A percentile compares a stretch with the other conserved stretches of the same genome.
These are phyloP conservation scores for Gnetum montanum DNA, from an alignment of 75 land plant genomes.

Conservation along the genomic window DNA sequence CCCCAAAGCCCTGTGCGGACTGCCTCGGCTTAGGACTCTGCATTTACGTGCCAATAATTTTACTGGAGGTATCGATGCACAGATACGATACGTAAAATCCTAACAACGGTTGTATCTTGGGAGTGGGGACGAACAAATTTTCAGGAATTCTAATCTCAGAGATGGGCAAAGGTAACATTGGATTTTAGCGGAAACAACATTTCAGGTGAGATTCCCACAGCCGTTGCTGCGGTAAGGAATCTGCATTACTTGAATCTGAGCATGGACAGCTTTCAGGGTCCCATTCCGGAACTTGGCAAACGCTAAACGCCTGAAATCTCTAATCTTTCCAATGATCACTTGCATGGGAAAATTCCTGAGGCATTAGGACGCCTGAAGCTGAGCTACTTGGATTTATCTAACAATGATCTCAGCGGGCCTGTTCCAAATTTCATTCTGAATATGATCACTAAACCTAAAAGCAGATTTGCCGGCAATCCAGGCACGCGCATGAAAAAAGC, in stretches of 20 bases:
- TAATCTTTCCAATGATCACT: slow-evolving; percentile 55
- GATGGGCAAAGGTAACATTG: slow-evolving; percentile 40
- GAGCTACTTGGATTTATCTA: slow-evolving; percentile 51
- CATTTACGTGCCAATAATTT: slow-evolving; percentile 47
- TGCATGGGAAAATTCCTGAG: slow-evolving; percentile 57
- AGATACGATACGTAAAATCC: slow-evolving; percentile 48
- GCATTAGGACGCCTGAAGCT: slow-evolving; percentile 35
- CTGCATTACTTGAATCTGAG: slow-evolving; percentile 36
- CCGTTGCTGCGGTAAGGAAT: slow-evolving; percentile 27
- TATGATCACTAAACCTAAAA: slow-evolving; percentile 17
- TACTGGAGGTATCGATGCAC: slow-evolving; percentile 31
- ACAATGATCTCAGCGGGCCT: slow-evolving; percentile 54
- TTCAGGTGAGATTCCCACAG: slow-evolving; percentile 51
- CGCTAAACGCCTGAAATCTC: slow-evolving; percentile 46
- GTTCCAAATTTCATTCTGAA: slow-evolving; percentile 41
- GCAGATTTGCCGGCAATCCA: slow-evolving; percentile 59
- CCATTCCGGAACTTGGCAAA: slow-evolving; percentile 57
- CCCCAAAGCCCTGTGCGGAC: slow-evolving; percentile 46
- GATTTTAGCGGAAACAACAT: slow-evolving; percentile 57
- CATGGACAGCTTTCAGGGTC: slow-evolving; percentile 41
- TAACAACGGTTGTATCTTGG: slow-evolving; percentile 43
- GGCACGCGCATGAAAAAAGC: slow-evolving; percentile 44
- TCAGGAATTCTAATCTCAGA: slow-evolving; percentile 36
- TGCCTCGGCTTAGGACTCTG: slow-evolving; percentile 51
- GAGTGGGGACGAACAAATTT: slow-evolving; percentile 24